Base-by-base conservation (phyloP, 768 basidiomycete species). In the Boletus fagicola region DNA sequence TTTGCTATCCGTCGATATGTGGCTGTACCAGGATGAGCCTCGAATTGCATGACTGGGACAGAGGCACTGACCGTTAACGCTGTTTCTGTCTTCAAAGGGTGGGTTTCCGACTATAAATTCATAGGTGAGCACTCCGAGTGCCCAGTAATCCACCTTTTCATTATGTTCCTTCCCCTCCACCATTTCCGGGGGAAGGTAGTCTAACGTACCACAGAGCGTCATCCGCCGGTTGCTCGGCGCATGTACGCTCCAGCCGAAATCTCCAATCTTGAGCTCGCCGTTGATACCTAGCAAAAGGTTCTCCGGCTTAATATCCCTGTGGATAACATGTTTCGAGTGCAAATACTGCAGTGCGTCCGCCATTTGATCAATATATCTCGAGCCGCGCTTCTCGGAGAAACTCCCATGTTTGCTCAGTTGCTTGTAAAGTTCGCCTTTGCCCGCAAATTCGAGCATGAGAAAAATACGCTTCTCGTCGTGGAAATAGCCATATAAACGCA, bases 121-220 rank as follows among this genome's bases (percentile, higher is more conserved):
- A 70, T 94, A 99, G 1, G 89, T 89, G 60, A 99, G 77, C n/a
- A 98, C 95, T 45, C 96, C 96, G 28, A 99, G 77, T 0, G 96
- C 96, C 96, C 96, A 99, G 57, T 93, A 82, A 66, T 98, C 96
- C 39, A 98, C 96, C 67, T 83, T 87, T 66, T 94, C 92, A 53
- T 81, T 88, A 69, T 98, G 95, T 58, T 90, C 91, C 62, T 83
- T 87, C 0, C 88, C 87, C 65, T 97, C 94, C 15, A 99, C 91
- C 97, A 98, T 99, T 79, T 98, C 96, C 13, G 97, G 96, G 0
- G 97, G 95, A 12, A 99, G 80, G 70, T 98, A 98, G 71, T 98
- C 97, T 45, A 98, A 76, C 1, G 96, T 98, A 13, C 96, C 96
- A 65, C 96, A 98, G 12, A 98, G 80, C 0, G 97, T 98, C 75